A percentile compares a stretch with the other conserved stretches of the same genome.
Evolutionary conservation across 345 rosid genomes (phyloP).

Genomic region (Syzygium grande): DNA sequence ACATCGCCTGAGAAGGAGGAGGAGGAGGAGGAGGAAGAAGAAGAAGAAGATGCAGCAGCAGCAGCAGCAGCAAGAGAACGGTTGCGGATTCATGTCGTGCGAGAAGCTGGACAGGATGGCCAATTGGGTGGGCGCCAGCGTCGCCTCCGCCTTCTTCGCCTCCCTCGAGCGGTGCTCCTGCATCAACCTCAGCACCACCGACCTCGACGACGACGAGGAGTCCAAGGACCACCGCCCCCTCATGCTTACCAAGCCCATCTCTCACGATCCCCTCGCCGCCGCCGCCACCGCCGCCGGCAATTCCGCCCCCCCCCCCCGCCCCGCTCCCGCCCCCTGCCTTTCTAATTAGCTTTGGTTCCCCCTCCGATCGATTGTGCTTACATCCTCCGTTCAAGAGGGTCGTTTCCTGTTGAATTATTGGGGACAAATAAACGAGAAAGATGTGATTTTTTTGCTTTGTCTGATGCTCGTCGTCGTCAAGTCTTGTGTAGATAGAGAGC

Average conservation of each 20-base stretch:
- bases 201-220: conserved; percentile 48
- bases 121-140: conserved; percentile 51
- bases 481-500: background rate
- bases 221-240: conserved; percentile 43
- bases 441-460: background rate
- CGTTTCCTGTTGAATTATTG: background rate
- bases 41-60: background rate
- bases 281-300: background rate
- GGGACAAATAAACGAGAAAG: background rate
- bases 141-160: conserved; percentile 60
- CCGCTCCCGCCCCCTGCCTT: background rate
- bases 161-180: conserved; percentile 68
- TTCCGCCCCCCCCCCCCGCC: conserved; percentile 31
- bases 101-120: conserved; percentile 56
- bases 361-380: background rate
- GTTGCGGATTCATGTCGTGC: conserved; percentile 43
- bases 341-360: conserved; percentile 8
- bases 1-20: background rate
- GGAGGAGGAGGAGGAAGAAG: background rate
- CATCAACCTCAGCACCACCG: conserved; percentile 59
- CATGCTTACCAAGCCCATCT: conserved; percentile 25
- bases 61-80: conserved; percentile 4
- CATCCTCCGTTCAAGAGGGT: background rate
- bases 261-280: conserved; percentile 5
- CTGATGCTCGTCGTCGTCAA: background rate